A percentile compares a stretch with the other conserved stretches of the same genome.
Evolutionary conservation across 495 filamentous ascomycete genomes (phyloP).

Genomic region (Articulospora tetracladia): DNA sequence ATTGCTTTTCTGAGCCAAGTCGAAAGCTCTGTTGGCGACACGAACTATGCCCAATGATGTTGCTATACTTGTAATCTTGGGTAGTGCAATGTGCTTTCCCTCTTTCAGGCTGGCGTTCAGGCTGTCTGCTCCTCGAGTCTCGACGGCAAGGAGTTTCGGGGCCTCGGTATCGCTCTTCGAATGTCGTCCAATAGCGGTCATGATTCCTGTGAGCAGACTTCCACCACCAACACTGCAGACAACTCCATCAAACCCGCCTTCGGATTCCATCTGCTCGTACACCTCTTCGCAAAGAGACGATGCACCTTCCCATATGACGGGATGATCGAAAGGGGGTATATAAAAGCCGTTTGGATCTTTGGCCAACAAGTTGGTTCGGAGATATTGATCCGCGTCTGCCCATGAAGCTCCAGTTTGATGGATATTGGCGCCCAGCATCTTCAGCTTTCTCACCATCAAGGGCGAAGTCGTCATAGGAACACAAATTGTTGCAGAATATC

Average conservation of each 20-base stretch:
- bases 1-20: slow-evolving; percentile 26
- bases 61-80: slow-evolving; percentile 79
- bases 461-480: slow-evolving; percentile 64
- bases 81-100: slow-evolving; percentile 46
- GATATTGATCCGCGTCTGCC: slow-evolving; percentile 70
- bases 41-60: slow-evolving; percentile 72
- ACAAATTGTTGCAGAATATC: slow-evolving; percentile 73
- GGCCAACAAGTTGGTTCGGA: slow-evolving; percentile 58
- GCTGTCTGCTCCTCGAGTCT: slow-evolving; percentile 76
- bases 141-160: slow-evolving; percentile 62
- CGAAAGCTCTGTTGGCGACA: slow-evolving; percentile 66
- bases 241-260: slow-evolving; percentile 39
- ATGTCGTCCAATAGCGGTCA: slow-evolving; percentile 24
- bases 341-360: slow-evolving; percentile 59
- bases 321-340: slow-evolving; percentile 86
- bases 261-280: slow-evolving; percentile 44
- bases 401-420: slow-evolving; percentile 68
- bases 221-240: slow-evolving; percentile 86
- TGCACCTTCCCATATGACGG: slow-evolving; percentile 79
- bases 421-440: slow-evolving; percentile 36
- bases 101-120: slow-evolving; percentile 52
- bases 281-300: slow-evolving; percentile 73
- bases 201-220: slow-evolving; percentile 76
- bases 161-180: background rate
- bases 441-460: slow-evolving; percentile 71